A percentile compares a stretch with the other conserved stretches of the same genome.
Conservation (phyloP, 2,329 filamentous ascomycete species). For the Fusarium pininemorale region DNA sequence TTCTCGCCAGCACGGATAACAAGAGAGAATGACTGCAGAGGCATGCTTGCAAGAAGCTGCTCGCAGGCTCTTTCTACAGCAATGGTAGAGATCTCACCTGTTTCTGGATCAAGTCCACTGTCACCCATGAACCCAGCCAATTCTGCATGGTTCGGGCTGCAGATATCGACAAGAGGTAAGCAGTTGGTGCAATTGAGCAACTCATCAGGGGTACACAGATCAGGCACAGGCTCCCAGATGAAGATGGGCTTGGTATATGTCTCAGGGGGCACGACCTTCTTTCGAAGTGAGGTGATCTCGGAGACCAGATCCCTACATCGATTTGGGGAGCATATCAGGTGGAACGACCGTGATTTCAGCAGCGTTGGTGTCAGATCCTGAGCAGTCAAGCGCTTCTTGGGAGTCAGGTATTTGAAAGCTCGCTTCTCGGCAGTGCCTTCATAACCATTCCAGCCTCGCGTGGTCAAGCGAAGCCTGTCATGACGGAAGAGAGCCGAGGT, state of each 20-base stretch:
- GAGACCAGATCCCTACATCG: constrained; percentile 80
- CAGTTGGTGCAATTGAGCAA: constrained; percentile 71
- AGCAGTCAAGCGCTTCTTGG: constrained; percentile 83
- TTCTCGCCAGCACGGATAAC: constrained; percentile 77
- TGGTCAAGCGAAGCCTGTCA: constrained; percentile 76
- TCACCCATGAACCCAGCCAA: constrained; percentile 85
- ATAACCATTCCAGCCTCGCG: constrained; percentile 93
- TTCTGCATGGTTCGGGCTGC: constrained; percentile 86
- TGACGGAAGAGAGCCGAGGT: constrained; percentile 77
- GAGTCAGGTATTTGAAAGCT: constrained; percentile 87
- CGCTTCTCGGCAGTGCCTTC: constrained; percentile 72
- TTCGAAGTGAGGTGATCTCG: constrained; percentile 71
- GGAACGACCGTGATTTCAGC: constrained; percentile 79
- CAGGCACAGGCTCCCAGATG: constrained; percentile 95
- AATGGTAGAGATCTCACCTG: constrained; percentile 61
- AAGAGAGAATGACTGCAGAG: constrained; percentile 70
- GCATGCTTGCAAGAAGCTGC: constrained; percentile 70
- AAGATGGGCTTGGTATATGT: constrained; percentile 71
- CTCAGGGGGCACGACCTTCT: constrained; percentile 48
- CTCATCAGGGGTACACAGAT: constrained; percentile 79
- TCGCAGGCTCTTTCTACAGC: constrained; percentile 69
- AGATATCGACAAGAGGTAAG: constrained; percentile 68
- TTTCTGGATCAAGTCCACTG: constrained; percentile 61
- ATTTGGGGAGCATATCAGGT: constrained; percentile 83
- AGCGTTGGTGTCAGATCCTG: constrained; percentile 73